Conservation (phyloP, 352 stramenopile genomes). For the Globisporangium alternatum region DNA sequence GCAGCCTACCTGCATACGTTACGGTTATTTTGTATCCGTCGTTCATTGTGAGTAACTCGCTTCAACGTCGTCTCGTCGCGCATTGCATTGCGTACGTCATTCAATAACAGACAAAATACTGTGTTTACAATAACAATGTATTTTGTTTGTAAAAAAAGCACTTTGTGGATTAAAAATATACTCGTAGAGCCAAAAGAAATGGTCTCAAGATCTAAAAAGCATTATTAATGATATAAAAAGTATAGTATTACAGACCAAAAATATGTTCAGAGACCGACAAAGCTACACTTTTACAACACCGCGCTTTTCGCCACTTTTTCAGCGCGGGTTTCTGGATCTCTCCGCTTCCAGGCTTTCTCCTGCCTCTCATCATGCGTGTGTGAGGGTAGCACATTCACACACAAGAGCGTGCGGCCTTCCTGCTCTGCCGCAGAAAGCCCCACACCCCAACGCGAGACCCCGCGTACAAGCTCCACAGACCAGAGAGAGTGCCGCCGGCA, state of each 20-base stretch:
- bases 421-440: background rate
- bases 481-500: too few species aligned
- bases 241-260: background rate
- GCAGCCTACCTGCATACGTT: background rate
- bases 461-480: slow-evolving; percentile 5
- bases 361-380: background rate
- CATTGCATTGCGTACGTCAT: slow-evolving; percentile 3
- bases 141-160: background rate
- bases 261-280: background rate
- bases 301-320: slow-evolving; percentile 13
- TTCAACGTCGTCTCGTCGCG: background rate
- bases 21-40: background rate
- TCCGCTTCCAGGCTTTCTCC: background rate
- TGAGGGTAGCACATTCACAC: background rate
- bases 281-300: slow-evolving; percentile 8
- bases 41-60: background rate
- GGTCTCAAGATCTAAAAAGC: background rate
- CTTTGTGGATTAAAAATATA: background rate
- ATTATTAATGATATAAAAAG: background rate
- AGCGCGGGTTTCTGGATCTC: slow-evolving; percentile 12
- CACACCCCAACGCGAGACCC: slow-evolving; percentile 9
- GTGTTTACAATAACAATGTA: background rate
- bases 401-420: background rate
- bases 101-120: background rate
- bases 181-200: too few species aligned